A percentile compares a stretch with the other conserved stretches of the same genome.
These are phyloP conservation scores for Boletus albobrunnescens DNA, from an alignment of 1,284 basidiomycete species.

Conservation along the genomic window DNA sequence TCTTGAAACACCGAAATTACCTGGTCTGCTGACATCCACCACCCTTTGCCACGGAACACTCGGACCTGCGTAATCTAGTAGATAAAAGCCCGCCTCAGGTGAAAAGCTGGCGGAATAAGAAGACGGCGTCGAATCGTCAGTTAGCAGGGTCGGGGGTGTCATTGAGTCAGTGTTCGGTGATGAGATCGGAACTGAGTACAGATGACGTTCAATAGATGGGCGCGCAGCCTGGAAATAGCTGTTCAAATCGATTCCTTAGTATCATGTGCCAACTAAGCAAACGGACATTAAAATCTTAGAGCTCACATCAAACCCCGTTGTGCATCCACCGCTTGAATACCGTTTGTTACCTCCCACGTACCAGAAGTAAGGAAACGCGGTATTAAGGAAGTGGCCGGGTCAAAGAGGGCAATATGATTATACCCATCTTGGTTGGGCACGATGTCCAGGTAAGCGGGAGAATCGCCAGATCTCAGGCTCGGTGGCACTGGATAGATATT, in stretches of 20 bases:
- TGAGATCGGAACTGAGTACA: conserved; percentile 76
- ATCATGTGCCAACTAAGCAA: conserved; percentile 10
- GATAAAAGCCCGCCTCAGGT: conserved; percentile 80
- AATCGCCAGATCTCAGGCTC: conserved; percentile 39
- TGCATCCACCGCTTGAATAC: conserved; percentile 70
- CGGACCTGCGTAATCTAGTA: conserved; percentile 79
- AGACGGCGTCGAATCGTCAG: conserved; percentile 57
- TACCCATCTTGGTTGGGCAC: conserved; percentile 76
- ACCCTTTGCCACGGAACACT: conserved; percentile 85
- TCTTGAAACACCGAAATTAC: conserved; percentile 38
- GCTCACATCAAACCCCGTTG: conserved; percentile 68
- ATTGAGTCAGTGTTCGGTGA: conserved; percentile 27
- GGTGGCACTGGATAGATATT: conserved; percentile 55
- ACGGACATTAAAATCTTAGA: conserved; percentile 27
- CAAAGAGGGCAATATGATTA: conserved; percentile 88
- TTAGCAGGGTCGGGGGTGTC: conserved; percentile 54
- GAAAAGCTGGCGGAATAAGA: conserved; percentile 76
- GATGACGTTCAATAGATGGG: conserved; percentile 79
- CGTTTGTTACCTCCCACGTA: conserved; percentile 83
- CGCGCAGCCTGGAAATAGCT: conserved; percentile 89
- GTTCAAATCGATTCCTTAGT: conserved; percentile 17
- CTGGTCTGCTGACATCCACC: conserved; percentile 55
- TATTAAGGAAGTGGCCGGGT: conserved; percentile 59
- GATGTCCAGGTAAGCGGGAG: conserved; percentile 80
- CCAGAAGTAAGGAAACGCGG: conserved; percentile 85